Conservation (phyloP, 805 yeast genomes). For the Candida maesae region DNA sequence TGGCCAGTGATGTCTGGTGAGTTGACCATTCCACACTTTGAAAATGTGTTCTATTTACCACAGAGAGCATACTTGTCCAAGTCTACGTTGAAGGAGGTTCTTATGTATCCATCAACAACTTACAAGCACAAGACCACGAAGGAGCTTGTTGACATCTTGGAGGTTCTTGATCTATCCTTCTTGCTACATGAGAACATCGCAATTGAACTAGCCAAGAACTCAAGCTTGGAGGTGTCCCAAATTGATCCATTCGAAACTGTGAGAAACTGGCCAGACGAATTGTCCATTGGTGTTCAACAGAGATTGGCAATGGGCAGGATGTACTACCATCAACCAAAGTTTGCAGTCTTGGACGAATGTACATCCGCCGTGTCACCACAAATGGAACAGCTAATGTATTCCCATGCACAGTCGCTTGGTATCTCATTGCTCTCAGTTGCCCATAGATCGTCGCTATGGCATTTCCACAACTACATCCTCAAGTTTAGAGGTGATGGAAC, state of each 20-base stretch:
- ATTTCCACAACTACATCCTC: conserved; percentile 76
- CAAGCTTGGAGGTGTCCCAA: conserved; percentile 30
- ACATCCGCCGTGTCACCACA: conserved; percentile 91
- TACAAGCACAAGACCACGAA: conserved; percentile 42
- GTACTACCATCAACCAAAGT: conserved; percentile 86
- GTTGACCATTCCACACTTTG: conserved; percentile 59
- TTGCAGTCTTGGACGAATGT: conserved; percentile 94
- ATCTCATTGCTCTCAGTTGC: conserved; percentile 87
- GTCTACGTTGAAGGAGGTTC: conserved; percentile 73
- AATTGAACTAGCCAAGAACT: conserved; percentile 29
- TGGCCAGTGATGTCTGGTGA: conserved; percentile 73
- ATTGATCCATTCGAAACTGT: conserved; percentile 55
- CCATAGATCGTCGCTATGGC: conserved; percentile 90
- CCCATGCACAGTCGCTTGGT: conserved; percentile 72
- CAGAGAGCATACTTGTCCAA: conserved; percentile 80
- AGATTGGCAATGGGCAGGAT: conserved; percentile 89
- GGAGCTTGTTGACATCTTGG: conserved; percentile 50
- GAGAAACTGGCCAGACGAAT: conserved; percentile 84
- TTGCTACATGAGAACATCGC: conserved; percentile 44
- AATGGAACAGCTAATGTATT: conserved; percentile 86
- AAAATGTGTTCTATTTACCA: conserved; percentile 81
- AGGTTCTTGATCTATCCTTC: conserved; percentile 56
- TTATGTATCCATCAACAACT: conserved; percentile 81
- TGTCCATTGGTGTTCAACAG: conserved; percentile 90
- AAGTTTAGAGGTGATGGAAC: conserved; percentile 86